Evolutionary conservation across 129 eudicot species (phyloP), one percentile per base, ranked within the genome.

Genomic region (Glebionis coronaria): DNA sequence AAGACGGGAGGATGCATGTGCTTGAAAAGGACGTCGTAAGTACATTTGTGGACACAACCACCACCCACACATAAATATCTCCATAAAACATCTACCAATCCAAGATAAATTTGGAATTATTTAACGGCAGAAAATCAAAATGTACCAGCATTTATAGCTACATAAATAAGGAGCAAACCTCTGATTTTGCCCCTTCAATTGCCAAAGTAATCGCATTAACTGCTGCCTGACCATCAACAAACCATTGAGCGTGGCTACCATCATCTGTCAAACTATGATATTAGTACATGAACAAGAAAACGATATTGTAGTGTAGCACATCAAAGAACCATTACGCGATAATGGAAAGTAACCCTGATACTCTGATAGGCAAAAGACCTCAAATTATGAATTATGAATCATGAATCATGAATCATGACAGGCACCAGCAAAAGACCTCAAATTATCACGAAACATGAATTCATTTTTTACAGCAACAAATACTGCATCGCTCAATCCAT

Each of bases 11-110:
- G 97, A 80, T 4, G 92, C 88, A 73, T 86, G 79, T 55, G 81
- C 70, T 52, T 82, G 84, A 78, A 93, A 93, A 56, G 99, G 99
- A 19, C 99, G 91, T 67, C 88, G 85, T 56, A 89, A 54, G 77
- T 88, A 93, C 62, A 93, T 72, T 70, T 93, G 97, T 71, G 99
- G 99, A 80, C 99, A 93, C 81, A 93, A 63, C 99, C 99, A 93
- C 99, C 99, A 93, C 57, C 97, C 99, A 82, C 97, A 93, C 45
- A 93, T 89, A 84, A 83, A 93, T 73, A 93, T 89, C 99, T 93
- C 88, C 84, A 84, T 27, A 28, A 74, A 54, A 74, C 66, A 45
- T 72, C 29, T 56, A 51, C 65, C 74, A 50, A 79, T 62, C 28
- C 59, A 65, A n/a, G n/a, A n/a, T n/a, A n/a, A n/a, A n/a, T n/a